A percentile compares a stretch with the other conserved stretches of the same genome.
Conservation (phyloP, 768 basidiomycete species). For the Lactifluus subvellereus region DNA sequence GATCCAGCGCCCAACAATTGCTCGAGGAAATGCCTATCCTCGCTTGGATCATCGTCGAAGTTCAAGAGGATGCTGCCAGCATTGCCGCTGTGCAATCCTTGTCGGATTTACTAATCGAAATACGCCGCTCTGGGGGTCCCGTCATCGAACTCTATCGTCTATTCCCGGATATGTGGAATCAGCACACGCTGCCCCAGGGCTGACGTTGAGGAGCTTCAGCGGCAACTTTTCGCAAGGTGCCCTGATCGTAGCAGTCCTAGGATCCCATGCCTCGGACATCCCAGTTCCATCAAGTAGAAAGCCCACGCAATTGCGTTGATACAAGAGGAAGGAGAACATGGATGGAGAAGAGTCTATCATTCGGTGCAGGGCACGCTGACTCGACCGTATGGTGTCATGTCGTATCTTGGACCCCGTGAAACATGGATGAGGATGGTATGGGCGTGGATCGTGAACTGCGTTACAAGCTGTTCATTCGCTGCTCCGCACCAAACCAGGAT, state of each 20-base stretch:
- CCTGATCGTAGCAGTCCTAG: background rate
- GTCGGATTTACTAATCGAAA: background rate
- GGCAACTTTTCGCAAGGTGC: background rate
- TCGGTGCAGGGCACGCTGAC: no score
- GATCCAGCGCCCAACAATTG: background rate
- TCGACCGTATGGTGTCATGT: no score
- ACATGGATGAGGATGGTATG: no score
- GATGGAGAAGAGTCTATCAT: no score
- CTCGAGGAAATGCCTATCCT: background rate
- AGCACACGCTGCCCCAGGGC: background rate
- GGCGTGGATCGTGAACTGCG: no score
- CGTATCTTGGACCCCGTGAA: no score
- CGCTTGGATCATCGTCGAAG: background rate
- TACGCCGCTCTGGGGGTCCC: background rate
- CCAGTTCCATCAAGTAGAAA: no score
- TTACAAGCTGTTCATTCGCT: no score
- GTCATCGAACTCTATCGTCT: slow-evolving; percentile 1
- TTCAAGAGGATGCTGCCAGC: background rate
- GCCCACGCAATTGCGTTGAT: no score
- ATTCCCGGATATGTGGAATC: background rate
- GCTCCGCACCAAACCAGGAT: no score
- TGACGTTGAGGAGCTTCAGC: background rate
- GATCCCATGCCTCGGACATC: background rate
- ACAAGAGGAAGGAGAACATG: no score
- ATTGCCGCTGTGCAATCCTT: background rate